These are phyloP conservation scores for Panaeolus cyanescens DNA, from an alignment of 768 basidiomycete genomes.

Conservation along the genomic window DNA sequence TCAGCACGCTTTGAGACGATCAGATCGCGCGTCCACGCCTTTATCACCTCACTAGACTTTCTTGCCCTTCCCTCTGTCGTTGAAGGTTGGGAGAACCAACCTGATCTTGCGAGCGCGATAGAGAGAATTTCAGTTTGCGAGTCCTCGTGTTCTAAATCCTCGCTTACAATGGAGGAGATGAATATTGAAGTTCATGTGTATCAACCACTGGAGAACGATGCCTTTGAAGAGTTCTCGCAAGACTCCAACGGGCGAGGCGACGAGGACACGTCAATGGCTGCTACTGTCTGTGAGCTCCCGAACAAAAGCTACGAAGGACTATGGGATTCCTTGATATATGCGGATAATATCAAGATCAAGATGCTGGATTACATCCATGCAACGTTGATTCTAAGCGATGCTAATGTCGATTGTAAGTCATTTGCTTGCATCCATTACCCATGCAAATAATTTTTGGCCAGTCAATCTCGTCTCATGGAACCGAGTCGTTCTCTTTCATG, in stretches of 20 bases:
- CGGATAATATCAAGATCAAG: slow-evolving; percentile 78
- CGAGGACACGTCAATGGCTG: slow-evolving; percentile 82
- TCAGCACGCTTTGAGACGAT: slow-evolving; percentile 79
- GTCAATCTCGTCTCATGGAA: slow-evolving; percentile 96
- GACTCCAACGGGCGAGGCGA: slow-evolving; percentile 54
- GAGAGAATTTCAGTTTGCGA: slow-evolving; percentile 78
- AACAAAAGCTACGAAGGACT: slow-evolving; percentile 83
- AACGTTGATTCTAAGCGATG: slow-evolving; percentile 90
- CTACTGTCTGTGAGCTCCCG: slow-evolving; percentile 88
- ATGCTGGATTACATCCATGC: slow-evolving; percentile 95
- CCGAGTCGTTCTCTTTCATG: slow-evolving; percentile 90
- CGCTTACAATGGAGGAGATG: slow-evolving; percentile 57
- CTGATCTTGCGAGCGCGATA: slow-evolving; percentile 71
- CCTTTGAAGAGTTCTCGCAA: slow-evolving; percentile 74
- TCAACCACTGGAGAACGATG: slow-evolving; percentile 69
- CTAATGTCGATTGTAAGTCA: slow-evolving; percentile 76
- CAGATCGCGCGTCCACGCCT: slow-evolving; percentile 61
- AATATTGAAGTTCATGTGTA: slow-evolving; percentile 86
- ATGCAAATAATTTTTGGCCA: slow-evolving; percentile 25
- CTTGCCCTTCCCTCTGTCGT: slow-evolving; percentile 72
- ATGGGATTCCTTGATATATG: slow-evolving; percentile 92
- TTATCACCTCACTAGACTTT: slow-evolving; percentile 57
- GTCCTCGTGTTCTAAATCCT: slow-evolving; percentile 57
- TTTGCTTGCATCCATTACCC: slow-evolving; percentile 4
- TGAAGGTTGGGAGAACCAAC: slow-evolving; percentile 78